phyloP scores from a whole-genome alignment of 768 basidiomycete genomes.

The Clitopilus passeckerianus region DNA sequence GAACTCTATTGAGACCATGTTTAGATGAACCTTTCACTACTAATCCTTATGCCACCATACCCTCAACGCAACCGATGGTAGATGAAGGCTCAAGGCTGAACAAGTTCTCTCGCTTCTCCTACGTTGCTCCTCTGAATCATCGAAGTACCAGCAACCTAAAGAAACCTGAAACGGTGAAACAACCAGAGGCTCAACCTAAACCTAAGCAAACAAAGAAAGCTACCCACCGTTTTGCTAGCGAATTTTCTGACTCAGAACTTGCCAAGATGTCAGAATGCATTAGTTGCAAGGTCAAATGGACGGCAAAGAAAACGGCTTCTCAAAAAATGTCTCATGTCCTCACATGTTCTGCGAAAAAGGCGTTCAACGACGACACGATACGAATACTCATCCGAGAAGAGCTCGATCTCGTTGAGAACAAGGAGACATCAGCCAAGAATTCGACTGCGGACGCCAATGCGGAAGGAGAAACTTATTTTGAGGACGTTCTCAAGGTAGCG shows the following conservation, averaged over 20 bases:
- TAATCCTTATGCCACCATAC: neutral
- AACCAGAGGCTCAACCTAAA: neutral
- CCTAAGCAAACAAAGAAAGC: neutral
- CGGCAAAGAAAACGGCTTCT: constrained; percentile 52
- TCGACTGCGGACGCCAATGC: constrained; percentile 6
- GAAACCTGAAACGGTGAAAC: neutral
- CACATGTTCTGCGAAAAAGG: constrained; percentile 61
- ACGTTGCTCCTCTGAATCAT: neutral
- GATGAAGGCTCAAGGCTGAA: neutral
- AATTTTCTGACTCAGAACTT: constrained; percentile 44
- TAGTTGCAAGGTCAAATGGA: constrained; percentile 65
- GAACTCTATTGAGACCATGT: too few relatives aligned
- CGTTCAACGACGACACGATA: constrained; percentile 51
- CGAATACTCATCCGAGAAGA: constrained; percentile 46
- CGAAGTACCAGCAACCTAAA: neutral
- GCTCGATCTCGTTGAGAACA: constrained; percentile 15
- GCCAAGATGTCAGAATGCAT: constrained; percentile 51
- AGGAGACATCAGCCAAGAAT: constrained; percentile 9
- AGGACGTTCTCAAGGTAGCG: constrained; percentile 44
- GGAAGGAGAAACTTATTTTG: constrained; percentile 40
- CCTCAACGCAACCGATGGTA: neutral
- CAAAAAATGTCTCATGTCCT: constrained; percentile 68
- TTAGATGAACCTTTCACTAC: neutral
- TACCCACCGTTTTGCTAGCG: constrained; percentile 18
- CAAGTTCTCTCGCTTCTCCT: neutral